phyloP scores from a whole-genome alignment of 768 basidiomycete genomes.

The Inosperma sp. region DNA sequence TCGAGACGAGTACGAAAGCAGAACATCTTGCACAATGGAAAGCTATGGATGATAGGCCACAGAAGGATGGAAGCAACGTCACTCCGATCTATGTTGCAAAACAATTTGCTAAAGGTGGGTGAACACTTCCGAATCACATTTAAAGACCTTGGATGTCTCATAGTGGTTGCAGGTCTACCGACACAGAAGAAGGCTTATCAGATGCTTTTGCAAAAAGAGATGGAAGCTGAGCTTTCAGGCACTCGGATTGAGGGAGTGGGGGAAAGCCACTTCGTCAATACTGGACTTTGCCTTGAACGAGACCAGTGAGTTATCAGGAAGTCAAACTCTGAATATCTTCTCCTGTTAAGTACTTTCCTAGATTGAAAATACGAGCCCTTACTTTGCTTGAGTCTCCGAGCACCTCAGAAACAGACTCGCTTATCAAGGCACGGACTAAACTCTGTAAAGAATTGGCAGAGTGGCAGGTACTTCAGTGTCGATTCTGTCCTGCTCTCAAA shows the following conservation, averaged over 20 bases:
- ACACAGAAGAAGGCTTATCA: slow-evolving; percentile 6
- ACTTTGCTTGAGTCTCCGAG: neutral
- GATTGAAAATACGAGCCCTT: slow-evolving; percentile 3
- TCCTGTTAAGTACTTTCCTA: neutral
- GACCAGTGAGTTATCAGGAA: slow-evolving; percentile 16
- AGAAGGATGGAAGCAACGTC: slow-evolving; percentile 3
- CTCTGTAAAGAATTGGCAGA: neutral
- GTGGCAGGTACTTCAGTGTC: slow-evolving; percentile 4
- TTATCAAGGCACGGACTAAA: slow-evolving; percentile 1
- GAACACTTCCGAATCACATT: too few species aligned
- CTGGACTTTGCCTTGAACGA: slow-evolving; percentile 13
- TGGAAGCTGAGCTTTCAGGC: neutral
- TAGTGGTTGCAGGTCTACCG: neutral
- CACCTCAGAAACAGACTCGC: neutral
- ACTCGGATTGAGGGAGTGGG: neutral
- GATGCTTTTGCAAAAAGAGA: slow-evolving; percentile 6
- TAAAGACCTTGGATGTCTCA: too few species aligned
- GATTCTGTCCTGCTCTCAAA: neutral
- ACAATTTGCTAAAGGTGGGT: too few species aligned
- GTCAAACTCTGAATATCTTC: neutral
- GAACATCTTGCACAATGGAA: slow-evolving; percentile 7
- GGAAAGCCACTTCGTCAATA: slow-evolving; percentile 14
- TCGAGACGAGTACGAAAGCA: neutral
- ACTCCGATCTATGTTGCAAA: slow-evolving; percentile 8
- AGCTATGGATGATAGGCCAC: slow-evolving; percentile 8